Evolutionary conservation across 306 rosid genomes (phyloP), one percentile per base, ranked within the genome.

Genomic region (Senna siamea): DNA sequence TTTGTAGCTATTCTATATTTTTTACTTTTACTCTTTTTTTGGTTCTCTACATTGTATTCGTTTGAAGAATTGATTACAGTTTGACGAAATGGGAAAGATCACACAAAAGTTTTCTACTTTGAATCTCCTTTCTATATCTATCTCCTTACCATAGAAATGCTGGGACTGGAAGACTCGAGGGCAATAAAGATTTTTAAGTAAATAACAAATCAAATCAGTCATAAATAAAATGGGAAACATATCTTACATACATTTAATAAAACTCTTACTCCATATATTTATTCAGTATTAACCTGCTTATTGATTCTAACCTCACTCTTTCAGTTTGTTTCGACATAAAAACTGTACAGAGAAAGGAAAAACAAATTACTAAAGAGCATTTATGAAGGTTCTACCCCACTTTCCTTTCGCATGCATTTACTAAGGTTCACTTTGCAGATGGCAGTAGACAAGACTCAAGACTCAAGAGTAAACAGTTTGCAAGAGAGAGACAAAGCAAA

Each of bases 1-100:
- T 80, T 80, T 85, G 81, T 80, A 81, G 79, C 18, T 69, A 8
- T 68, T 79, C 47, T 22, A 22, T 66, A 5, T 23, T n/a, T 50
- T 8, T 66, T 10, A 5, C 35, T 50, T 44, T 15, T 37, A 43
- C 40, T 17, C 10, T 46, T 9, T 22, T 35, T 38, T 14, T 5
- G 56, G 20, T 41, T 64, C 69, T 72, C 58, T 61, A 34, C 64
- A 61, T 66, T 85, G 83, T 76, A 79, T 77, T 83, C 84, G 88
- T 78, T 85, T 81, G 83, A 74, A 73, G 70, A 78, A 77, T 83
- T 81, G 3, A 26, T 26, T 26, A 83, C 48, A 56, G 73, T 56
- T 60, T 76, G 72, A 62, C 67, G 79, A 69, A 77, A 79, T 78
- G 57, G 77, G 57, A 79, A 28, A 47, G 43, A 26, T 70, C 55